Conservation (phyloP, 2,329 filamentous ascomycete genomes). For the Neophaeococcomyces mojaviensis region DNA sequence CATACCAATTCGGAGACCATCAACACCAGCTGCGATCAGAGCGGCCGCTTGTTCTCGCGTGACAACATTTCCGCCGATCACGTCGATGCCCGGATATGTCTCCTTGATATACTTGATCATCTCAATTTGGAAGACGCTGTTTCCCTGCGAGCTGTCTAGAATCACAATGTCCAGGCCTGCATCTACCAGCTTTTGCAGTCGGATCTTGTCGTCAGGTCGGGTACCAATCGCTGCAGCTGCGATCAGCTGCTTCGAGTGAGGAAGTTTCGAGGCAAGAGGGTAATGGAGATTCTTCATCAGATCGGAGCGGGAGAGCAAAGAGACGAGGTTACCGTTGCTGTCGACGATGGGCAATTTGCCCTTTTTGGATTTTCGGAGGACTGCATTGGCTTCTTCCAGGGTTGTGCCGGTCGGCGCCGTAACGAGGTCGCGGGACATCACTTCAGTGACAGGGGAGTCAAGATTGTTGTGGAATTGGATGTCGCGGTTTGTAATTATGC, state of each 20-base stretch:
- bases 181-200: slow-evolving; percentile 80
- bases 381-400: slow-evolving; percentile 81
- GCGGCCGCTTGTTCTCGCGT: slow-evolving; percentile 91
- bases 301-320: slow-evolving; percentile 88
- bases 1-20: slow-evolving; percentile 98
- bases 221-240: slow-evolving; percentile 94
- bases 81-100: slow-evolving; percentile 76
- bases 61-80: slow-evolving; percentile 97
- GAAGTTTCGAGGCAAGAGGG: slow-evolving; percentile 90
- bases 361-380: slow-evolving; percentile 94
- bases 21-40: slow-evolving; percentile 86
- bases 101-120: slow-evolving; percentile 97
- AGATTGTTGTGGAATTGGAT: slow-evolving; percentile 87
- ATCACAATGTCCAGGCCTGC: slow-evolving; percentile 93
- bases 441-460: slow-evolving; percentile 66
- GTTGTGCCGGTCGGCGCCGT: slow-evolving; percentile 79
- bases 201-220: slow-evolving; percentile 80
- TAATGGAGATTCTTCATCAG: slow-evolving; percentile 98
- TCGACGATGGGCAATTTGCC: slow-evolving; percentile 94
- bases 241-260: slow-evolving; percentile 94
- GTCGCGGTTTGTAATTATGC: slow-evolving; percentile 96
- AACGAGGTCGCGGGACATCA: slow-evolving; percentile 93
- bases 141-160: slow-evolving; percentile 93
- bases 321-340: slow-evolving; percentile 73
- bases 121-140: slow-evolving; percentile 96